Percentiles rank a stretch among this genome's conserved stretches.
Evolutionary conservation across 106 monocot species (phyloP).

Genomic region (Allium cepa): DNA sequence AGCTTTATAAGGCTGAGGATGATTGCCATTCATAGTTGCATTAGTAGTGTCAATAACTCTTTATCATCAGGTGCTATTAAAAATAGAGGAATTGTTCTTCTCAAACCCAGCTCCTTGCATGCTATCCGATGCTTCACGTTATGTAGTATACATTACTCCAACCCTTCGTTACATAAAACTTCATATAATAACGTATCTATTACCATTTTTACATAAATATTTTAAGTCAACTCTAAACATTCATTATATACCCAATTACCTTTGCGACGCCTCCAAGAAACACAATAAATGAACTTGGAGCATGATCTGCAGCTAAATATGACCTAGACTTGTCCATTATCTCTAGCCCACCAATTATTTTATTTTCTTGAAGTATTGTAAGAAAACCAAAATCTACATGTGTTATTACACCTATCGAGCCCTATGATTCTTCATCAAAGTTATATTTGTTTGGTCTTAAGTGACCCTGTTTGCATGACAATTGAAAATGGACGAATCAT

Average conservation of each 20-base stretch:
- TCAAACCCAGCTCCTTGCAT: conserved; percentile 22
- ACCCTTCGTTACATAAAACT: conserved; percentile 7
- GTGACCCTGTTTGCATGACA: too few species aligned
- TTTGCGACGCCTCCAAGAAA: conserved; percentile 51
- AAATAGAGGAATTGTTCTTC: conserved; percentile 44
- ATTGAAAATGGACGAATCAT: too few species aligned
- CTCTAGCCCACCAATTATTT: conserved; percentile 46
- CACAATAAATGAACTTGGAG: conserved; percentile 40
- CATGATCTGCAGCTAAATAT: conserved; percentile 36
- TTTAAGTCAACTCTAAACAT: too few species aligned
- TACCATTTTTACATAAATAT: too few species aligned
- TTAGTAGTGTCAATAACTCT: conserved; percentile 20
- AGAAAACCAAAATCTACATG: conserved; percentile 51
- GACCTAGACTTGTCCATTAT: conserved; percentile 31
- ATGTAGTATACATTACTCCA: conserved; percentile 55
- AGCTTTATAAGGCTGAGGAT: conserved; percentile 24
- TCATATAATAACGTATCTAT: too few species aligned
- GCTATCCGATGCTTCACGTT: conserved; percentile 52
- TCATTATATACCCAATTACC: conserved; percentile 5
- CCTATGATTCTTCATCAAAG: conserved; percentile 32
- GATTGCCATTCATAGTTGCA: conserved; percentile 21
- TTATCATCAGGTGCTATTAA: conserved; percentile 40
- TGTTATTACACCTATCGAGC: conserved; percentile 32
- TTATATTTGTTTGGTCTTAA: conserved; percentile 46
- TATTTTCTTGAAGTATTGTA: conserved; percentile 56